Base-by-base conservation (phyloP, 345 rosid species). In the Gossypium raimondii region DNA sequence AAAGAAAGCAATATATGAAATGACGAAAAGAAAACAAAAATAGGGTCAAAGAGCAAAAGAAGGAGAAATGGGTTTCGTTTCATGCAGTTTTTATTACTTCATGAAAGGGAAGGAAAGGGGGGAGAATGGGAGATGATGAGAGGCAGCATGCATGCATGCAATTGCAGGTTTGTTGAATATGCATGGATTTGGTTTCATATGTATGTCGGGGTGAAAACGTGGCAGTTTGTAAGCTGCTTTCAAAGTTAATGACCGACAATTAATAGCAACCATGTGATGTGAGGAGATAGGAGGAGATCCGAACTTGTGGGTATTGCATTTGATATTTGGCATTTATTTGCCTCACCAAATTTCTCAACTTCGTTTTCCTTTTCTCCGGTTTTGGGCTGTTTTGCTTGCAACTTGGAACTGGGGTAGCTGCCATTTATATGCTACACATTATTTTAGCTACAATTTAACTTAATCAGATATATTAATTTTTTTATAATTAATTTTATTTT, bases 251-350 rank as follows among this genome's bases (percentile, higher is more conserved):
- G 22, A 17, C 73, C 17, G 51, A 71, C 11, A 70, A 77, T 38
- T 77, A 77, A 61, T 70, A 71, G 73, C 43, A 73, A 47, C 76
- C 67, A 47, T 47, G 75, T 7, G 24, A 48, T 48, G 52, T 48
- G 3, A 61, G 24, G 25, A 50, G 12, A 11, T 9, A 18, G 9
- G 56, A 38, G 64, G 43, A 56, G 64, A 13, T 65, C 73, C 58
- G 12, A 57, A 67, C 34, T 67, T 44, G 2, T 67, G 29, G 78
- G 29, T 5, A 7, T 25, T 44, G 60, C 24, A n/a, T 51, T 44
- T 65, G 12, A 41, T 64, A 64, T 17, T 51, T n/a, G 43, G 18
- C 45, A 34, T 34, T 34, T 34, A 3, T 38, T 22, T 47, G 27
- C 58, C 44, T 13, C n/a, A 24, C 11, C 62, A 57, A 29, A 57